These are phyloP conservation scores for Elaeis oleifera DNA, from an alignment of 202 grass and related monocot species.

Conservation along the genomic window DNA sequence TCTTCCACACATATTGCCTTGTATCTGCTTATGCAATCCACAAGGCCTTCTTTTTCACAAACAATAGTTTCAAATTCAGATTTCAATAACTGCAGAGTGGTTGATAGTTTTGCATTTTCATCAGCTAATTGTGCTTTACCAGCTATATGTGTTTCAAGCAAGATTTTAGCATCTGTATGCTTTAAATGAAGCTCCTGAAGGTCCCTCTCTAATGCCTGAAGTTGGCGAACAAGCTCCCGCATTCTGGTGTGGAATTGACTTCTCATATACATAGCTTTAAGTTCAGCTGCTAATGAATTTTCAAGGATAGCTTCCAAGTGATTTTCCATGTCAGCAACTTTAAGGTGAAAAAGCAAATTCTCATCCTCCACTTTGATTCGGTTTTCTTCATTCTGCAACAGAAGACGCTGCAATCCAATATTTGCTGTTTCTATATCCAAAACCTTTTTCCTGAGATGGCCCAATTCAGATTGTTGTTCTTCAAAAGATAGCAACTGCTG, in stretches of 20 bases:
- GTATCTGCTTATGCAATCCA: slow-evolving; percentile 32
- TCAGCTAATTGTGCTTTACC: slow-evolving; percentile 44
- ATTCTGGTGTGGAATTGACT: slow-evolving; percentile 27
- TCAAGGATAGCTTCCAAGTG: slow-evolving; percentile 48
- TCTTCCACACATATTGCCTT: slow-evolving; percentile 27
- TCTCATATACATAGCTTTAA: slow-evolving; percentile 63
- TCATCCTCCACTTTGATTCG: slow-evolving; percentile 35
- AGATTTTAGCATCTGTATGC: slow-evolving; percentile 27
- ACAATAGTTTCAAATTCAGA: slow-evolving; percentile 17
- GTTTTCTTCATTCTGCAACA: slow-evolving; percentile 53
- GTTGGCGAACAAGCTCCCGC: slow-evolving; percentile 33
- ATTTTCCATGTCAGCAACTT: slow-evolving; percentile 48
- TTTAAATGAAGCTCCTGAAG: slow-evolving; percentile 42
- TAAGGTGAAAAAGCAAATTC: slow-evolving; percentile 29
- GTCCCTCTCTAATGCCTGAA: slow-evolving; percentile 43
- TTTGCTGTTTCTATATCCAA: slow-evolving; percentile 50
- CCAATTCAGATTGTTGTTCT: slow-evolving; percentile 55
- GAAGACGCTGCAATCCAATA: slow-evolving; percentile 56
- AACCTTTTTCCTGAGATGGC: slow-evolving; percentile 41
- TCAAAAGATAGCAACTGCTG: slow-evolving; percentile 48
- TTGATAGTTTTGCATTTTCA: slow-evolving; percentile 41
- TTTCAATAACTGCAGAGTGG: slow-evolving; percentile 39
- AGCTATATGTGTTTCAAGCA: slow-evolving; percentile 28
- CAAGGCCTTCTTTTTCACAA: slow-evolving; percentile 42
- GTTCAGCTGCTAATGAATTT: slow-evolving; percentile 49